Evolutionary conservation across 2,329 filamentous ascomycete species (phyloP).

Genomic region (Hirsutella minnesotensis): DNA sequence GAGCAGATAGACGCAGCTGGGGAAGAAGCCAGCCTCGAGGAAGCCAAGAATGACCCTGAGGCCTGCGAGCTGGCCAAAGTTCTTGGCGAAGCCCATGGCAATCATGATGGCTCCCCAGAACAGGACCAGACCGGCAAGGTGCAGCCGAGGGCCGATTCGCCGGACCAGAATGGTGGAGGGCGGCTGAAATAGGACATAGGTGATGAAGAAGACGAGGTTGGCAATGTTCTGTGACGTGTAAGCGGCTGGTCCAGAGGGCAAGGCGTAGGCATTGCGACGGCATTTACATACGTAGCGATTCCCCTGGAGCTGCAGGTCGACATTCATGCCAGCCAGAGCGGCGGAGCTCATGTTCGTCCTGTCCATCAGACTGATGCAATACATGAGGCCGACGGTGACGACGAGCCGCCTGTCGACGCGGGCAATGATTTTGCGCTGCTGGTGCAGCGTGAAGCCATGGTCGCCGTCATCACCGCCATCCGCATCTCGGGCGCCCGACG

Average conservation of each 20-base stretch:
- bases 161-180: conserved; percentile 59
- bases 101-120: conserved; percentile 52
- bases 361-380: conserved; percentile 69
- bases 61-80: conserved; percentile 38
- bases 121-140: conserved; percentile 41
- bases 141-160: conserved; percentile 49
- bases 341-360: conserved; percentile 65
- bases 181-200: conserved; percentile 61
- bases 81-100: conserved; percentile 50
- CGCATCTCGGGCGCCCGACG: conserved; percentile 13
- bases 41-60: conserved; percentile 49
- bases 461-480: conserved; percentile 18
- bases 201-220: conserved; percentile 62
- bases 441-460: conserved; percentile 41
- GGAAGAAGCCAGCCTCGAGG: conserved; percentile 62
- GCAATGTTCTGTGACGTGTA: conserved; percentile 39
- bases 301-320: conserved; percentile 32
- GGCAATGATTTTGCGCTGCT: conserved; percentile 57
- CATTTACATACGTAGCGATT: conserved; percentile 29
- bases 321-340: conserved; percentile 53
- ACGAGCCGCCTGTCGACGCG: conserved; percentile 58
- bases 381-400: conserved; percentile 50
- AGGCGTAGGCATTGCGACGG: neutral
- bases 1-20: conserved; percentile 58
- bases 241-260: neutral